Evolutionary conservation across 2,329 filamentous ascomycete genomes (phyloP).

Genomic region (Trichoderma sp.): DNA sequence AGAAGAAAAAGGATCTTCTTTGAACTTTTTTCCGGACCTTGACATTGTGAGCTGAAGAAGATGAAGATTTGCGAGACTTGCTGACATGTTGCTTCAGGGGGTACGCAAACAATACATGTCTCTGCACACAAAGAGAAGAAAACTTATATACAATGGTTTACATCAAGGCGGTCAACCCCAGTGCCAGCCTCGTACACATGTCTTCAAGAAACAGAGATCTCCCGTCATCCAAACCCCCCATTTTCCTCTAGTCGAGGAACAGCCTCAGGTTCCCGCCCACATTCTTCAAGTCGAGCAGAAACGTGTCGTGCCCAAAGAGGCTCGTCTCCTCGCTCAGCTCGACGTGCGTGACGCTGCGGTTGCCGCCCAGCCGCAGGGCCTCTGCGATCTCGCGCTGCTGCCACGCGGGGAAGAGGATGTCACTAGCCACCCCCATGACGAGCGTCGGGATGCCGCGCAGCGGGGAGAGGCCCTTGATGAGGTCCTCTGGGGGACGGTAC

Average conservation of each 20-base stretch:
- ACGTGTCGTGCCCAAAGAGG: constrained; percentile 95
- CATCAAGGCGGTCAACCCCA: neutral
- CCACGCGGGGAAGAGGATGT: constrained; percentile 97
- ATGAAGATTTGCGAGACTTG: neutral
- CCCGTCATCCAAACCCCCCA: no score
- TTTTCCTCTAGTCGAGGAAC: constrained; percentile 61
- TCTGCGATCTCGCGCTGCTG: constrained; percentile 94
- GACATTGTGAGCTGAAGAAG: constrained; percentile 6
- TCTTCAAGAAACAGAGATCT: no score
- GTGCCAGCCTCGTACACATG: neutral
- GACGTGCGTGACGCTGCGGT: constrained; percentile 78
- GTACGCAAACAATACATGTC: neutral
- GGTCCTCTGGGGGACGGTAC: constrained; percentile 70
- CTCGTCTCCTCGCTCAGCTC: constrained; percentile 94
- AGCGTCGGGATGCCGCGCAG: constrained; percentile 78
- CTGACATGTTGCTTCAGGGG: neutral
- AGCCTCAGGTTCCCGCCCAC: constrained; percentile 80
- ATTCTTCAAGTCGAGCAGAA: constrained; percentile 87
- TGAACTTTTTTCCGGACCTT: neutral
- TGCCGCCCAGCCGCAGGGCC: constrained; percentile 75
- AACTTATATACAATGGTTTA: neutral
- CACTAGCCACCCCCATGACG: constrained; percentile 91
- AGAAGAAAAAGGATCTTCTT: neutral
- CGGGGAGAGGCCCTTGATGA: constrained; percentile 72
- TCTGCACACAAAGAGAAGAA: neutral